phyloP scores from a whole-genome alignment of 2,329 filamentous ascomycete species.

The Trichoderma aggressivum region DNA sequence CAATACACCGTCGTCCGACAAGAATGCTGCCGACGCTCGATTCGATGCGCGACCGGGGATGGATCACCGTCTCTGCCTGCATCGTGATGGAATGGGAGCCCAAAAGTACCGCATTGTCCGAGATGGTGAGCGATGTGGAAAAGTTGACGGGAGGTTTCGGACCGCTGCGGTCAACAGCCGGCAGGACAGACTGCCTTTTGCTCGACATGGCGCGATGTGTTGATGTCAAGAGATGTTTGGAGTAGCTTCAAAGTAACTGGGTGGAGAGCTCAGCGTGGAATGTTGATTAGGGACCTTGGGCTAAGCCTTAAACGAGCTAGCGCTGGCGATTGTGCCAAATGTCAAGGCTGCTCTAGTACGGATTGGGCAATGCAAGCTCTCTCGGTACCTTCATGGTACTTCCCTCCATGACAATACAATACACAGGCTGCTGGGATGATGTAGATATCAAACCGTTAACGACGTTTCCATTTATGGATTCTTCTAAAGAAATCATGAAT shows the following conservation, averaged over 20 bases:
- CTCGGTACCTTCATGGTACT: not conserved
- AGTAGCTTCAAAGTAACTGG: not conserved
- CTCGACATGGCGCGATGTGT: constrained; percentile 34
- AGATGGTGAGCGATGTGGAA: constrained; percentile 57
- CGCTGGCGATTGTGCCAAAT: not conserved
- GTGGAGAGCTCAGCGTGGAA: not conserved
- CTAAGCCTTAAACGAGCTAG: not conserved
- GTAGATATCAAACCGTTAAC: not conserved
- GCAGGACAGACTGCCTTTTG: constrained; percentile 57
- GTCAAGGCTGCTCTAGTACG: not conserved
- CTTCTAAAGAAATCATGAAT: not conserved
- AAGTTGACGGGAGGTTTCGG: constrained; percentile 61
- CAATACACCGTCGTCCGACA: constrained; percentile 75
- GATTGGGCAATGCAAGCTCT: not conserved
- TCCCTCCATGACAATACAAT: not conserved
- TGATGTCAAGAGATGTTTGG: not conserved
- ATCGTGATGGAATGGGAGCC: constrained; percentile 78
- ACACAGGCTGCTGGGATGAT: not conserved
- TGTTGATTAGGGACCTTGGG: not conserved
- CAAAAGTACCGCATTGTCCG: constrained; percentile 59
- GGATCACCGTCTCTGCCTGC: constrained; percentile 74
- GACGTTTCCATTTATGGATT: not conserved
- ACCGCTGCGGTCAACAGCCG: constrained; percentile 49
- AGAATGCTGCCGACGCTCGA: constrained; percentile 75
- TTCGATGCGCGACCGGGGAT: constrained; percentile 78